These are phyloP conservation scores for Candida boidinii DNA, from an alignment of 805 yeast species.

Conservation along the genomic window DNA sequence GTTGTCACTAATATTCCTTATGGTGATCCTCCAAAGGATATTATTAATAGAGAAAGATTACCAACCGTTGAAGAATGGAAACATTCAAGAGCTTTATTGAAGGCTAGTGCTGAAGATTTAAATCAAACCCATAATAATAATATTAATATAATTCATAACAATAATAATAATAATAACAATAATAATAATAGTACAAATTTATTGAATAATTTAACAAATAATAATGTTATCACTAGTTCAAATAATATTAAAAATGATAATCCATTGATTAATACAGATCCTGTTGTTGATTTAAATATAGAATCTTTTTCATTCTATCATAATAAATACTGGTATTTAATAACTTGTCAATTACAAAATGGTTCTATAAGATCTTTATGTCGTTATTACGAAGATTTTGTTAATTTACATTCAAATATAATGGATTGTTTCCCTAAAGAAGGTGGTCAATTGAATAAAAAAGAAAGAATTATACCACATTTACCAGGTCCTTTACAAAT, in stretches of 20 bases:
- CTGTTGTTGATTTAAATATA: constrained; percentile 59
- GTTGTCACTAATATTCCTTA: constrained; percentile 55
- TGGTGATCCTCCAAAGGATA: constrained; percentile 37
- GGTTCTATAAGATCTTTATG: constrained; percentile 68
- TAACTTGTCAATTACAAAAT: constrained; percentile 56
- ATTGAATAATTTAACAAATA: no score
- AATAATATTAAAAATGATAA: no score
- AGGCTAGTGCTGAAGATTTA: constrained; percentile 65
- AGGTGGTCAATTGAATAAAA: constrained; percentile 73
- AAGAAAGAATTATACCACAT: constrained; percentile 77
- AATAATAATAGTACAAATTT: no score
- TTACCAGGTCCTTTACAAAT: constrained; percentile 95
- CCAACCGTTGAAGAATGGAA: constrained; percentile 98
- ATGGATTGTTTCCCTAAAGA: constrained; percentile 83
- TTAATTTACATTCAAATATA: constrained; percentile 80
- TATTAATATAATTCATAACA: no score
- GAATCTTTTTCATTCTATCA: constrained; percentile 74
- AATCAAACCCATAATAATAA: not conserved
- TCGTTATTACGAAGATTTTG: constrained; percentile 91
- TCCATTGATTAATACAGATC: no score
- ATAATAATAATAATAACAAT: no score
- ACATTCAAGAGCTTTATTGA: constrained; percentile 78
- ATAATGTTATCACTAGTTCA: no score
- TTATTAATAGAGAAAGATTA: constrained; percentile 54
- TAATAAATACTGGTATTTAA: constrained; percentile 83